Conservation (phyloP, 2,329 filamentous ascomycete genomes). For the Talaromyces sp. region DNA sequence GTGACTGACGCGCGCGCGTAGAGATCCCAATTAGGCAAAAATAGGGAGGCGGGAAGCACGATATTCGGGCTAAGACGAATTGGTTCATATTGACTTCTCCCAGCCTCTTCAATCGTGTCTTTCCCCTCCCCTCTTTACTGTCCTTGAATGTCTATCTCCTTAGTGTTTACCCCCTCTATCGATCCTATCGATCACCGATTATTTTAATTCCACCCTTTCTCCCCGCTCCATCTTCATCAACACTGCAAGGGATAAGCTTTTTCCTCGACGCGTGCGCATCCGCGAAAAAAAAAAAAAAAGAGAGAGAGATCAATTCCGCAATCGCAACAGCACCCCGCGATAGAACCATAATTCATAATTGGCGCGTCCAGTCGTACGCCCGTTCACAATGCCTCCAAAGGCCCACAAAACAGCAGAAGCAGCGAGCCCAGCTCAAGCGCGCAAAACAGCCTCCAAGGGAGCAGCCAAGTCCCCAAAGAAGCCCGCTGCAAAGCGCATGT, state of each 20-base stretch:
- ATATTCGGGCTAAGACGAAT: conserved; percentile 11
- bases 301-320: conserved; percentile 13
- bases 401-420: conserved; percentile 13
- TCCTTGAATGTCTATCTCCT: not conserved
- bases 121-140: not conserved
- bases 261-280: conserved; percentile 7
- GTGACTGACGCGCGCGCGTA: conserved; percentile 25
- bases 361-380: not conserved
- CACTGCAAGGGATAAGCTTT: conserved; percentile 14
- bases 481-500: conserved; percentile 26
- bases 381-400: conserved; percentile 34
- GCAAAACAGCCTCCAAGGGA: conserved; percentile 13
- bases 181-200: not conserved
- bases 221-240: not conserved
- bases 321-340: conserved; percentile 1
- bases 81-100: conserved; percentile 13
- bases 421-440: conserved; percentile 17
- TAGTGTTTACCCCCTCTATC: not conserved
- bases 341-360: not conserved
- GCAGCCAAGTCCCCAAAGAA: conserved; percentile 16
- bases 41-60: conserved; percentile 17
- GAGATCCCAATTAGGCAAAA: not conserved
- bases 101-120: conserved; percentile 13
- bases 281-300: not conserved
- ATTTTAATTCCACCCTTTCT: not conserved